A percentile compares a stretch with the other conserved stretches of the same genome.
These are phyloP conservation scores for Leersia perrieri DNA, from an alignment of 176 grass and related monocot species.

Conservation along the genomic window DNA sequence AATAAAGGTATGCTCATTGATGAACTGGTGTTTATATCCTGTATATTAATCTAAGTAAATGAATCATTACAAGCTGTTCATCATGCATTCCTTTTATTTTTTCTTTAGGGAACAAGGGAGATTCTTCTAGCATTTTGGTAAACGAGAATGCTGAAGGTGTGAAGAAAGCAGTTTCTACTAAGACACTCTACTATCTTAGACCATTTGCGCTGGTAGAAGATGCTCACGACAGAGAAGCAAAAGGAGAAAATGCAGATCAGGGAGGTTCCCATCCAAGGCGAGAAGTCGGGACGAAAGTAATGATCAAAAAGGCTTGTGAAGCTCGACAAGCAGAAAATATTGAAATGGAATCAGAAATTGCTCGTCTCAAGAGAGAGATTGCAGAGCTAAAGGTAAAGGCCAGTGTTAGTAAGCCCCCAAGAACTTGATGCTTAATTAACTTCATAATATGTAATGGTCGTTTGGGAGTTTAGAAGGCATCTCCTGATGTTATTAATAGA, in stretches of 20 bases:
- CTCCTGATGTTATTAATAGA: background rate
- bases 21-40: too few relatives aligned
- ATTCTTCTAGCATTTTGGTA: background rate
- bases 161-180: constrained; percentile 14
- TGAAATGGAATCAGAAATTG: background rate
- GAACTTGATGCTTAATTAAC: background rate
- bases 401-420: background rate
- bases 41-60: too few relatives aligned
- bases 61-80: too few relatives aligned
- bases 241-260: background rate
- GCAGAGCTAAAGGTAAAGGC: background rate
- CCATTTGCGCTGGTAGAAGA: background rate
- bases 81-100: too few relatives aligned
- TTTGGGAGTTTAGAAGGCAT: background rate
- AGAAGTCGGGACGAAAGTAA: background rate
- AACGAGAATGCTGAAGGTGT: background rate
- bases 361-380: background rate
- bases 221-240: background rate
- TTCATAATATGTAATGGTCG: background rate
- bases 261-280: constrained; percentile 15
- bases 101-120: background rate
- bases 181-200: constrained; percentile 32
- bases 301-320: background rate
- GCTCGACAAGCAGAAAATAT: background rate
- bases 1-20: too few relatives aligned